Evolutionary conservation across 495 filamentous ascomycete genomes (phyloP).

Genomic region (Penicillium cataractarum): DNA sequence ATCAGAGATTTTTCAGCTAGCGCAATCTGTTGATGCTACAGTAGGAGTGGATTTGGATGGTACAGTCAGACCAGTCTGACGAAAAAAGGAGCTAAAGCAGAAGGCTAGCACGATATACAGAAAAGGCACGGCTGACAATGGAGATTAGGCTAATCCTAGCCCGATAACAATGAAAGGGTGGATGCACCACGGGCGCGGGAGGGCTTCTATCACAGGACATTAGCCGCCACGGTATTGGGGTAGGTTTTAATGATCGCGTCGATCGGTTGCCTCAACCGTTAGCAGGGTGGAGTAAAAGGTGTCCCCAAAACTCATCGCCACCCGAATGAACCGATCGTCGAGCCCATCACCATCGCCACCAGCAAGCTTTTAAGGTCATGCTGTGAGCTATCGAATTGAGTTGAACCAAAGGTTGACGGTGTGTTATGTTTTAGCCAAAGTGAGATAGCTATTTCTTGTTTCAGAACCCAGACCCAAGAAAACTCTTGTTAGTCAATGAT

Average conservation of each 20-base stretch:
- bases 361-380: not conserved
- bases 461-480: not conserved
- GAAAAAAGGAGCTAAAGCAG: too few species aligned
- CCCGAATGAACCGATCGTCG: not conserved
- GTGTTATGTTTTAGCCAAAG: not conserved
- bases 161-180: not conserved
- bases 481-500: not conserved
- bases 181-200: too few species aligned
- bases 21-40: not conserved
- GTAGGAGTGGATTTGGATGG: too few species aligned
- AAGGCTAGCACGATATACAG: not conserved
- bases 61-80: too few species aligned
- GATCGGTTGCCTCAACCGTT: not conserved
- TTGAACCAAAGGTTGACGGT: too few species aligned
- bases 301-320: not conserved
- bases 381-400: too few species aligned
- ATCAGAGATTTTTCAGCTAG: not conserved
- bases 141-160: not conserved
- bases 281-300: not conserved
- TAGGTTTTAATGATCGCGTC: not conserved
- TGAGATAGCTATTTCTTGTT: not conserved
- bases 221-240: not conserved
- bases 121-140: not conserved
- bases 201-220: not conserved
- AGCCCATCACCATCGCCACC: not conserved